Evolutionary conservation across 225 moss, liverwort and hornwort species (phyloP).

Genomic region (Physcomitrium patens): DNA sequence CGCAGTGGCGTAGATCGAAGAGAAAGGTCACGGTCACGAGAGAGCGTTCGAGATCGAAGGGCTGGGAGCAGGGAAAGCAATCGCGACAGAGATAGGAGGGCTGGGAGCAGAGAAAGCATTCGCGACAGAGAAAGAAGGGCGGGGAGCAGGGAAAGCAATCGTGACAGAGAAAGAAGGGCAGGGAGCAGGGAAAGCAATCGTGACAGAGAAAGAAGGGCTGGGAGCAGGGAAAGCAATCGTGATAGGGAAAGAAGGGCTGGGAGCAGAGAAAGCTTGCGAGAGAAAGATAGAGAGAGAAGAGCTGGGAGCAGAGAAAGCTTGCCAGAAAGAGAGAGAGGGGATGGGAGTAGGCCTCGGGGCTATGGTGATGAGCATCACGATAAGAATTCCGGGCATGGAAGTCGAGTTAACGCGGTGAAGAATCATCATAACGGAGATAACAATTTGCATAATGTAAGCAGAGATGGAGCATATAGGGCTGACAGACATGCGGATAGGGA

Average conservation of each 20-base stretch:
- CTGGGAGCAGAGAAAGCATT: constrained; percentile 19
- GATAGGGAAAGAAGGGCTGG: constrained; percentile 41
- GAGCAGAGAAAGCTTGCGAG: too few species aligned
- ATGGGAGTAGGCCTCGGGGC: constrained; percentile 33
- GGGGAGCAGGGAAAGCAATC: constrained; percentile 27
- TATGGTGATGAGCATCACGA: constrained; percentile 27
- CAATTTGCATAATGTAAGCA: constrained; percentile 41
- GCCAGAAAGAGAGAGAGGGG: constrained; percentile 45
- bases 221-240: constrained; percentile 37
- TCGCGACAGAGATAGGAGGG: constrained; percentile 21
- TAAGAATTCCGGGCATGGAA: constrained; percentile 45
- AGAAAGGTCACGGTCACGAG: constrained; percentile 66
- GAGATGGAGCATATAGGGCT: constrained; percentile 37
- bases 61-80: constrained; percentile 31
- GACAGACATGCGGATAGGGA: constrained; percentile 48
- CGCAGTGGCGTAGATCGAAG: constrained; percentile 26
- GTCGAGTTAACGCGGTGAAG: constrained; percentile 21
- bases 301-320: constrained; percentile 36
- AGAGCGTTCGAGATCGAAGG: constrained; percentile 28
- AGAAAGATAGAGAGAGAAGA: constrained; percentile 23
- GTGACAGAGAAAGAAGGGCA: constrained; percentile 36
- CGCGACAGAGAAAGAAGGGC: constrained; percentile 29
- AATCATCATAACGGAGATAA: constrained; percentile 37
- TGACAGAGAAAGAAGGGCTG: constrained; percentile 25
- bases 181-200: constrained; percentile 31